Evolutionary conservation across 768 basidiomycete genomes (phyloP).

Genomic region (Asterophora lycoperdoides): DNA sequence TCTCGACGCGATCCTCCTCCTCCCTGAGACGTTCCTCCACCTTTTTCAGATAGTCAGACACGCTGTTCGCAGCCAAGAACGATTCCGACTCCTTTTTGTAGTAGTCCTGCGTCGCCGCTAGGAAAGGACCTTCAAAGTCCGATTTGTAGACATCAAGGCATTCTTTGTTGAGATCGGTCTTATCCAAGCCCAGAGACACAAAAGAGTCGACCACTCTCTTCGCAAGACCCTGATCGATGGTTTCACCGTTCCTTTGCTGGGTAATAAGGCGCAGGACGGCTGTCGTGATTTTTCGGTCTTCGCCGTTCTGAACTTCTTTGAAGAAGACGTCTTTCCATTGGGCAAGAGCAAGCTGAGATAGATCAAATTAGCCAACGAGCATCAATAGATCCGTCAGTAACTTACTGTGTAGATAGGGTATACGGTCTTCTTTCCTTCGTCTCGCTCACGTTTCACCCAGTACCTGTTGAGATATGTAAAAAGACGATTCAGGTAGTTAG

Average conservation of each 20-base stretch:
- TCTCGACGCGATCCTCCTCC: slow-evolving; percentile 94
- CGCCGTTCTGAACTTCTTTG: slow-evolving; percentile 67
- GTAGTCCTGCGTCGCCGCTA: slow-evolving; percentile 84
- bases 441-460: slow-evolving; percentile 98
- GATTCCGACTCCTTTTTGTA: slow-evolving; percentile 92
- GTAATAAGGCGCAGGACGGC: slow-evolving; percentile 89
- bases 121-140: slow-evolving; percentile 88
- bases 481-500: slow-evolving; percentile 93
- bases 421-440: slow-evolving; percentile 94
- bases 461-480: slow-evolving; percentile 98
- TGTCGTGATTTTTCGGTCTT: slow-evolving; percentile 75
- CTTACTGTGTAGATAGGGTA: slow-evolving; percentile 95
- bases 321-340: slow-evolving; percentile 97
- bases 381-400: slow-evolving; percentile 3
- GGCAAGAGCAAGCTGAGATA: slow-evolving; percentile 75
- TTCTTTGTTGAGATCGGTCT: slow-evolving; percentile 86
- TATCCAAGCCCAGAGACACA: slow-evolving; percentile 92
- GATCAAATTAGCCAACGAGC: slow-evolving; percentile 3
- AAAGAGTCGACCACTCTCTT: slow-evolving; percentile 99
- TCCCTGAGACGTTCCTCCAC: slow-evolving; percentile 92
- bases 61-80: slow-evolving; percentile 88
- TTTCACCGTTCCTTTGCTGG: slow-evolving; percentile 91
- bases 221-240: slow-evolving; percentile 91
- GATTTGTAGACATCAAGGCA: slow-evolving; percentile 95
- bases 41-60: slow-evolving; percentile 96